Base-by-base conservation (phyloP, 345 rosid genomes). In the Sisymbrium altissimum region DNA sequence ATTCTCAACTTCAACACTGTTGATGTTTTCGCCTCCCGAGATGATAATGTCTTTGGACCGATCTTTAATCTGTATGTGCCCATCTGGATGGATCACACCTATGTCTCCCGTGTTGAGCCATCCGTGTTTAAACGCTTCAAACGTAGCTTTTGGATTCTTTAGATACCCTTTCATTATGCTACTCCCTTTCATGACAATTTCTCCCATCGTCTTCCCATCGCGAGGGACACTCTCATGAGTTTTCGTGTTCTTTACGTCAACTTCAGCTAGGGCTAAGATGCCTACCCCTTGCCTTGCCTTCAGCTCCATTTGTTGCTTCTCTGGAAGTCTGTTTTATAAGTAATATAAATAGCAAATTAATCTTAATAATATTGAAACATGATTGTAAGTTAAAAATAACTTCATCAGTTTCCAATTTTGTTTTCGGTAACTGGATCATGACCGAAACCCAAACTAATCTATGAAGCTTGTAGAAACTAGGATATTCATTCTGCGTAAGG, bases 81-180 rank as follows among this genome's bases (percentile, higher is more conserved):
- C 92, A 59, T 84, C 79, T 0, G 80, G 73, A 12, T 83, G 78
- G n/a, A 74, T 79, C 2, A 86, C 72, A 12, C 82, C 92, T 2
- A 91, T 57, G 48, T 91, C 94, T 25, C 85, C 79, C 0, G 94
- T 91, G 44, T 78, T 83, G 61, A 76, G 80, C 94, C 92, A 88
- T 25, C 92, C 88, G 0, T 80, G 66, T 49, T 64, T 80, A 14
- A 91, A 84, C 4, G 84, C 88, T 15, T 81, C 83, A 62, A 41
- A 39, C 0, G 92, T 86, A 3, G 81, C 82, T 70, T 75, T 62
- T 0, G 78, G 75, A 36, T 86, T 70, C 45, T 75, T 83, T 5
- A 83, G 66, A 77, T 88, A 91, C 38, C 88, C 92, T 38, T 61
- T 52, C 94, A 87, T 87, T 48, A 87, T 10, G 2, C 40, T 83